These are phyloP conservation scores for Colletotrichum agaves DNA, from an alignment of 2,329 filamentous ascomycete species.

Conservation along the genomic window DNA sequence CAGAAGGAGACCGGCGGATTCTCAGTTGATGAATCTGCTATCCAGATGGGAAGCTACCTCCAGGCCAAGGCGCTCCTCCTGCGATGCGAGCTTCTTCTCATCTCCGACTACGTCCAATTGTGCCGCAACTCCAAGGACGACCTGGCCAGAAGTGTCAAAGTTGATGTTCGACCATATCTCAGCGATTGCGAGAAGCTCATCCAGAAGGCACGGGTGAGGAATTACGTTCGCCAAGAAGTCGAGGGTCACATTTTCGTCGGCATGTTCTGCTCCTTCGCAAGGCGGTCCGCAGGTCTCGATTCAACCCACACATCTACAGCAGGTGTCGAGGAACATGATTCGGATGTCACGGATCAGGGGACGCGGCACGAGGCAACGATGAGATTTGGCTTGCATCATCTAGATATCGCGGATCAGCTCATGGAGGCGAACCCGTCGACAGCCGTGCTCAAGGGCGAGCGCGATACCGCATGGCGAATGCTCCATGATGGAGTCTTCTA, in stretches of 20 bases:
- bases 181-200: constrained; percentile 54
- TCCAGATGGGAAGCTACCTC: constrained; percentile 51
- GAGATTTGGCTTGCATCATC: constrained; percentile 34
- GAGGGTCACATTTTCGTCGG: constrained; percentile 63
- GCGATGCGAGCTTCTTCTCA: constrained; percentile 58
- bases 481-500: constrained; percentile 59
- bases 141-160: constrained; percentile 31
- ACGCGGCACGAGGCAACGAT: not conserved
- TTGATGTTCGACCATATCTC: constrained; percentile 47
- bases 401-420: constrained; percentile 39
- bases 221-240: constrained; percentile 54
- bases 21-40: constrained; percentile 47
- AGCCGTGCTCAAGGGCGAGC: constrained; percentile 52
- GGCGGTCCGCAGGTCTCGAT: constrained; percentile 15
- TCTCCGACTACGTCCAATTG: constrained; percentile 52
- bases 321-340: not conserved
- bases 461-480: constrained; percentile 58
- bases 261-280: constrained; percentile 58
- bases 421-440: constrained; percentile 43
- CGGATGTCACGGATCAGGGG: not conserved
- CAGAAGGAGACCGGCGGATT: constrained; percentile 45
- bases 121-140: constrained; percentile 10
- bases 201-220: constrained; percentile 47
- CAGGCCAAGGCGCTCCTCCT: constrained; percentile 57
- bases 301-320: not conserved